Conservation (phyloP, 2,329 filamentous ascomycete genomes). For the Botrytis hyacinthi region DNA sequence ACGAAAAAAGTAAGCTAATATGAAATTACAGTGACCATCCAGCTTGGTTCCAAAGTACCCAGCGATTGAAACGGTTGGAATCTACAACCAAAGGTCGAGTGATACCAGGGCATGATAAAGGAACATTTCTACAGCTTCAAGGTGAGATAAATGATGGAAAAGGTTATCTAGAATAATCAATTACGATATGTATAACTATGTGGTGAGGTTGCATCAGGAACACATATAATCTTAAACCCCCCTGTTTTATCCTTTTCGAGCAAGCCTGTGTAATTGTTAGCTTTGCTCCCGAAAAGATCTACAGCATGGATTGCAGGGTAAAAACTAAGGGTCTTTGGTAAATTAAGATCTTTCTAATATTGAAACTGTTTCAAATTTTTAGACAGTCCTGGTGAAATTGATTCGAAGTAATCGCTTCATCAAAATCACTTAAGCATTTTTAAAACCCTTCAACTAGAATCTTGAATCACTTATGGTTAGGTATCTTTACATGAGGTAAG, state of each 20-base stretch:
- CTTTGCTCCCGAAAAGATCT: background rate
- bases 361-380: background rate
- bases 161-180: slow-evolving; percentile 15
- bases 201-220: background rate
- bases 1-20: slow-evolving; percentile 9
- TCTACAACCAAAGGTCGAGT: slow-evolving; percentile 34
- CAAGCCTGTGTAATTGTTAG: background rate
- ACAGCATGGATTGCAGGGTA: background rate
- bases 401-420: background rate
- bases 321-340: background rate
- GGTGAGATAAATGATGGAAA: slow-evolving; percentile 31
- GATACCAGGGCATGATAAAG: slow-evolving; percentile 35
- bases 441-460: background rate
- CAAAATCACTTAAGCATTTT: background rate
- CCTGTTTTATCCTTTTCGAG: background rate
- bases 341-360: background rate
- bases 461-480: background rate
- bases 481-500: background rate
- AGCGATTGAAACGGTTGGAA: slow-evolving; percentile 37
- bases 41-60: slow-evolving; percentile 39
- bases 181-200: background rate
- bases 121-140: slow-evolving; percentile 33
- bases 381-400: background rate
- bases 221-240: background rate
- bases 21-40: slow-evolving; percentile 34